Conservation (phyloP, 257 asterid genomes). For the Thymus quinquecostatus region DNA sequence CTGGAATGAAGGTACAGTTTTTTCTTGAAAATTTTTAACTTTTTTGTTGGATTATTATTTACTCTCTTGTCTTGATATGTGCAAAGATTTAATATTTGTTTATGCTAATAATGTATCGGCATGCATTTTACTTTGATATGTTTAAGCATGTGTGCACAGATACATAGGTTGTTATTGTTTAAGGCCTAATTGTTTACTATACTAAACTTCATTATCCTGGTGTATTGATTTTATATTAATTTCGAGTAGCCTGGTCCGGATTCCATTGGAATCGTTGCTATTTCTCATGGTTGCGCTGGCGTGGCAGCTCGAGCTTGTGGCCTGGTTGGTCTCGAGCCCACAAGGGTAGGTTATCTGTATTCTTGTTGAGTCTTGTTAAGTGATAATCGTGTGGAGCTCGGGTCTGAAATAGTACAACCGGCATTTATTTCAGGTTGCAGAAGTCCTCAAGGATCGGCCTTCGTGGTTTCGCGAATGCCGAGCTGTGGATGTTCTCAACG, state of each 20-base stretch:
- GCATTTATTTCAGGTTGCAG: constrained; percentile 69
- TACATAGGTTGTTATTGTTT: constrained; percentile 5
- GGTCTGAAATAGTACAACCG: constrained; percentile 5
- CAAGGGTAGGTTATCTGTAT: constrained; percentile 57
- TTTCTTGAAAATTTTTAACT: constrained; percentile 34
- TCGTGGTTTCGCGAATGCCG: constrained; percentile 95
- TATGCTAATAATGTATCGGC: neutral
- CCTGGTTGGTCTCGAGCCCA: constrained; percentile 94
- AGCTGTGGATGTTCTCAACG: constrained; percentile 76
- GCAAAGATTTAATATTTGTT: constrained; percentile 19
- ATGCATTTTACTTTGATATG: constrained; percentile 8
- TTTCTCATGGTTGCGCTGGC: constrained; percentile 99
- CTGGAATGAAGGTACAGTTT: constrained; percentile 99
- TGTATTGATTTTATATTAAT: constrained; percentile 4
- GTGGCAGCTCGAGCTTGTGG: constrained; percentile 99
- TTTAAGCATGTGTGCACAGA: constrained; percentile 23
- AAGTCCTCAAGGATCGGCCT: constrained; percentile 93
- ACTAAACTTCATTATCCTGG: neutral
- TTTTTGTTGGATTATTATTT: constrained; percentile 21
- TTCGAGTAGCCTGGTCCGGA: constrained; percentile 99
- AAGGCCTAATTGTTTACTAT: neutral
- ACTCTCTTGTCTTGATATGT: constrained; percentile 19
- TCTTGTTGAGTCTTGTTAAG: constrained; percentile 2
- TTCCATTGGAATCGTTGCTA: constrained; percentile 99
- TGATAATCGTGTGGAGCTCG: neutral